Percentiles rank a stretch among this genome's conserved stretches.
Evolutionary conservation across 2,329 filamentous ascomycete species (phyloP).

Genomic region (Botrytis porri): DNA sequence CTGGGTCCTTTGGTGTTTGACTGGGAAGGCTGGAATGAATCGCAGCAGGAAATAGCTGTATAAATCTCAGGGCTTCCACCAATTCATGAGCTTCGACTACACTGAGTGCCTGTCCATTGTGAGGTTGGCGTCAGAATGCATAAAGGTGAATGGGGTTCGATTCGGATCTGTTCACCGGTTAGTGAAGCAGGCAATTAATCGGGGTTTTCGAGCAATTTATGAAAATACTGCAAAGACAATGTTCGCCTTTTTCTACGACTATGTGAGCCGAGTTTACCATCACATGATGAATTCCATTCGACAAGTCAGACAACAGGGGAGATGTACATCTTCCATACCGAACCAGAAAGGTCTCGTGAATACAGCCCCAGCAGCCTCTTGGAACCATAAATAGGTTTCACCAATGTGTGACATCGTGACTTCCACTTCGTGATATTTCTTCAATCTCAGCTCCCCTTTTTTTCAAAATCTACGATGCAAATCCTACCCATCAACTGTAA

Average conservation of each 20-base stretch:
- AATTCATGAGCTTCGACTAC: constrained; percentile 35
- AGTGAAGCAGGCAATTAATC: constrained; percentile 12
- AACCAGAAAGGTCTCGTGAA: background rate
- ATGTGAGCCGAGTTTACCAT: background rate
- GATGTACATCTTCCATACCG: background rate
- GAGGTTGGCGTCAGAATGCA: constrained; percentile 13
- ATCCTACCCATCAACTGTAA: background rate
- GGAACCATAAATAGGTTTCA: background rate
- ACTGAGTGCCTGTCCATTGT: constrained; percentile 11
- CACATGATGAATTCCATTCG: background rate
- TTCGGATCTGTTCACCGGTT: constrained; percentile 13
- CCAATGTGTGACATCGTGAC: background rate
- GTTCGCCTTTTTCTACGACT: background rate
- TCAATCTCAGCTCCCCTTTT: background rate
- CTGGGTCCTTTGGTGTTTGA: constrained; percentile 38
- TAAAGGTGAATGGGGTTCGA: constrained; percentile 9
- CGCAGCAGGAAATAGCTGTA: constrained; percentile 39
- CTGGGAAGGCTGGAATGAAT: constrained; percentile 37
- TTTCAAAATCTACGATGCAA: background rate
- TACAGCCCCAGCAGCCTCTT: background rate
- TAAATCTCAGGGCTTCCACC: constrained; percentile 36
- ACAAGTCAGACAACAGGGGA: background rate
- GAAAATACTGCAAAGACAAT: constrained; percentile 3
- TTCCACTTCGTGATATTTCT: background rate
- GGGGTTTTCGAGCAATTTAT: background rate